phyloP scores from a whole-genome alignment of 2,329 filamentous ascomycete genomes.

The Colletotrichum brevisporum region DNA sequence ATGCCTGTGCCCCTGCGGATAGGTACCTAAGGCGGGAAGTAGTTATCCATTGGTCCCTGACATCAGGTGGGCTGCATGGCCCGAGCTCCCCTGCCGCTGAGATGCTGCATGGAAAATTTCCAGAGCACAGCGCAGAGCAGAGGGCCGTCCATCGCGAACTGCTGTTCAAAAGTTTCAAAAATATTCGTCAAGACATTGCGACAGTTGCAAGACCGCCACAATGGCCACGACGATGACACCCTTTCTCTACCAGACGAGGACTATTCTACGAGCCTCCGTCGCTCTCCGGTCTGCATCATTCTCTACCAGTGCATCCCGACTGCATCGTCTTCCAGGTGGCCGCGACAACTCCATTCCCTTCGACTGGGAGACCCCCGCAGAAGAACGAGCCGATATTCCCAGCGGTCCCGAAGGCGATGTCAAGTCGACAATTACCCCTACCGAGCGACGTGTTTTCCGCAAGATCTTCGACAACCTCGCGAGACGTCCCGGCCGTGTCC shows the following conservation, averaged over 20 bases:
- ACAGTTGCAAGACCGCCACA: not conserved
- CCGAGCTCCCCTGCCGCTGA: conserved; percentile 25
- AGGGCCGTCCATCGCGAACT: too few relatives aligned
- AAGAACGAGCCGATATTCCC: conserved; percentile 43
- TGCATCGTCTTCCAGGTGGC: conserved; percentile 41
- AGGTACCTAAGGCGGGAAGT: too few relatives aligned
- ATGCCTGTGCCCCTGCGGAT: too few relatives aligned
- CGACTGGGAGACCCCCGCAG: conserved; percentile 56
- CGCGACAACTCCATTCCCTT: conserved; percentile 63
- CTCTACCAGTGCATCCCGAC: conserved; percentile 35
- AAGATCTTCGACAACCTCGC: conserved; percentile 66
- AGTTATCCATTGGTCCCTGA: too few relatives aligned
- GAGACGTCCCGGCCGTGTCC: conserved; percentile 40
- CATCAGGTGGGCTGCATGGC: conserved; percentile 1
- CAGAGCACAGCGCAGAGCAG: not conserved
- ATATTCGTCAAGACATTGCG: not conserved
- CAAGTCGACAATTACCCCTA: conserved; percentile 69
- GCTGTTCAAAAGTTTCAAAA: not conserved
- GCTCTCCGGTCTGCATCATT: conserved; percentile 38
- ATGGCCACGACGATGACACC: conserved; percentile 70
- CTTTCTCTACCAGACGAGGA: conserved; percentile 81
- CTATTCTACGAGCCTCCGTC: conserved; percentile 60
- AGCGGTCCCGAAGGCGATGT: conserved; percentile 40
- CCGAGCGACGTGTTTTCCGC: conserved; percentile 71
- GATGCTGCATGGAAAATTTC: conserved; percentile 26